Conservation (phyloP, 2,329 filamentous ascomycete species). For the Nectriaceae sp. region DNA sequence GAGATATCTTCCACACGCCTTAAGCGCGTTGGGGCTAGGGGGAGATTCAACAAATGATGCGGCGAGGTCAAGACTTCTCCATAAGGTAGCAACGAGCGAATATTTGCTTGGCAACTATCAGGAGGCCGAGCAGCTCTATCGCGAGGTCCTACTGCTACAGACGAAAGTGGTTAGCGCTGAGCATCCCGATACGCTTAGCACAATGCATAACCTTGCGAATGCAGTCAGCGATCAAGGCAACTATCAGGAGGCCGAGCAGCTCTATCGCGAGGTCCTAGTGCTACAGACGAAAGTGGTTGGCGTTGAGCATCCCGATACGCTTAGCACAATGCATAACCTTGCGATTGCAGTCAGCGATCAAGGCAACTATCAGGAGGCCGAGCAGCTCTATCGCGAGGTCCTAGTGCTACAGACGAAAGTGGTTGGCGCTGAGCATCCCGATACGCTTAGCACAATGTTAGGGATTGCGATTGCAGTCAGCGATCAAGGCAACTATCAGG, state of each 20-base stretch:
- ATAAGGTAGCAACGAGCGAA: too few species aligned
- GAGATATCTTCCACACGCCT: too few species aligned
- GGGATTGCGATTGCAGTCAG: not conserved
- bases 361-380: conserved; percentile 4
- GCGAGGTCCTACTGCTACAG: conserved; percentile 10
- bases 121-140: conserved; percentile 7
- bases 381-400: conserved; percentile 1
- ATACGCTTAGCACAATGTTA: not conserved
- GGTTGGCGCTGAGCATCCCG: not conserved
- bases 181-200: not conserved
- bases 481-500: not conserved
- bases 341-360: not conserved
- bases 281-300: not conserved
- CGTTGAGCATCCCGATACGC: conserved; percentile 1
- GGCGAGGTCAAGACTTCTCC: too few species aligned
- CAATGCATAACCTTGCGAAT: not conserved
- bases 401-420: not conserved
- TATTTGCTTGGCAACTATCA: too few species aligned
- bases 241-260: conserved; percentile 2
- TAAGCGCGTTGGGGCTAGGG: too few species aligned
- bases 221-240: not conserved
- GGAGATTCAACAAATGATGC: too few species aligned
- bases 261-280: conserved; percentile 15
- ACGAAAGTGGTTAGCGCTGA: conserved; percentile 1
- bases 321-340: not conserved